Conservation (phyloP, 202 grass and related monocot genomes). For the Cymbopogon flexuosus region DNA sequence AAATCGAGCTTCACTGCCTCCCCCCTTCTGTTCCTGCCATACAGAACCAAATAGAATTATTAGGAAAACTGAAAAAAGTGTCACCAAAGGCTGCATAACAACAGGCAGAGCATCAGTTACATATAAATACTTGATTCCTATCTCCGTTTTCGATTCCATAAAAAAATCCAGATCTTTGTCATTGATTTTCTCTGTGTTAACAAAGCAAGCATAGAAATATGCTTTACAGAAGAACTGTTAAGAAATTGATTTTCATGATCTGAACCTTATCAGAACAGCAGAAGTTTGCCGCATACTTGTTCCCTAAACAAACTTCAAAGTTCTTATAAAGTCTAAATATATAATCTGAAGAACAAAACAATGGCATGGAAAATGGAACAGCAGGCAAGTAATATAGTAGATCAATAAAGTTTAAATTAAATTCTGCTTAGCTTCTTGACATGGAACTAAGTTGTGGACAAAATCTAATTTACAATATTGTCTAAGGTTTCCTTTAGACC, state of each 20-base stretch:
- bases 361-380: background rate
- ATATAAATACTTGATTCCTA: background rate
- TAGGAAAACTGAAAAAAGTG: background rate
- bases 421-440: background rate
- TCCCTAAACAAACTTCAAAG: background rate
- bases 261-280: background rate
- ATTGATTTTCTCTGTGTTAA: background rate
- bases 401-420: background rate
- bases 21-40: constrained; percentile 30
- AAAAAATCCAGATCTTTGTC: background rate
- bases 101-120: background rate
- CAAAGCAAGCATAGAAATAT: background rate
- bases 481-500: background rate
- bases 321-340: background rate
- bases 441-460: background rate
- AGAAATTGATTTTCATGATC: background rate
- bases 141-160: background rate
- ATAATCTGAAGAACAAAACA: constrained; percentile 14
- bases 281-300: background rate
- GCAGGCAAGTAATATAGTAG: background rate
- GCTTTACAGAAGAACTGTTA: background rate
- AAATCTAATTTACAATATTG: background rate
- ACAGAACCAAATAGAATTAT: background rate
- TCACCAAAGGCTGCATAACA: background rate
- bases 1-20: constrained; percentile 34